Conservation (phyloP, 2,329 filamentous ascomycete genomes). For the Diaporthe ampelina region DNA sequence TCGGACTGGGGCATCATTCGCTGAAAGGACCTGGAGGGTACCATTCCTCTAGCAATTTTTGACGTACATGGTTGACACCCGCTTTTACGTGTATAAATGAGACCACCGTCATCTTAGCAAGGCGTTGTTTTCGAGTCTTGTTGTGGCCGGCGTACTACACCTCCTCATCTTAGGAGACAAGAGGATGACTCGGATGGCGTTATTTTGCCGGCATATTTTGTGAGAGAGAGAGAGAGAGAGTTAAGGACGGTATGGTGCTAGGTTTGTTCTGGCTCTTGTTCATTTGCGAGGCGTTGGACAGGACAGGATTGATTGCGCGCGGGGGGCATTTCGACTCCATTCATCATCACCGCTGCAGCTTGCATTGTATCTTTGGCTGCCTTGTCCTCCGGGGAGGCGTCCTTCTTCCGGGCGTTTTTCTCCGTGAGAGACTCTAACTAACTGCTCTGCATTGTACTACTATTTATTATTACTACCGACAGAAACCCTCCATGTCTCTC, state of each 20-base stretch:
- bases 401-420: neutral
- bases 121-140: slow-evolving; percentile 10
- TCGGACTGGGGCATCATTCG: slow-evolving; percentile 89
- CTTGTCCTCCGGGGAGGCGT: neutral
- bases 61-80: neutral
- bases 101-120: slow-evolving; percentile 3
- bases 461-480: slow-evolving; percentile 7
- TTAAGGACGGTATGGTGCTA: neutral
- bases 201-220: neutral
- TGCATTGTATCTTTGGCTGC: neutral
- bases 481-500: neutral
- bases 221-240: too few species aligned
- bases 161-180: neutral
- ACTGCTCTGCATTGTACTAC: slow-evolving; percentile 29
- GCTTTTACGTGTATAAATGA: slow-evolving; percentile 10
- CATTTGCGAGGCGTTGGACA: slow-evolving; percentile 34
- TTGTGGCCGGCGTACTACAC: neutral
- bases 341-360: slow-evolving; percentile 5
- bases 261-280: slow-evolving; percentile 10
- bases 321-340: neutral
- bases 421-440: neutral
- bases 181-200: slow-evolving; percentile 2
- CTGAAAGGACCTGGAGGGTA: slow-evolving; percentile 52
- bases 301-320: neutral
- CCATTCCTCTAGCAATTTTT: neutral